Base-by-base conservation (phyloP, 2,329 filamentous ascomycete species). In the Trichoderma arundinaceum region DNA sequence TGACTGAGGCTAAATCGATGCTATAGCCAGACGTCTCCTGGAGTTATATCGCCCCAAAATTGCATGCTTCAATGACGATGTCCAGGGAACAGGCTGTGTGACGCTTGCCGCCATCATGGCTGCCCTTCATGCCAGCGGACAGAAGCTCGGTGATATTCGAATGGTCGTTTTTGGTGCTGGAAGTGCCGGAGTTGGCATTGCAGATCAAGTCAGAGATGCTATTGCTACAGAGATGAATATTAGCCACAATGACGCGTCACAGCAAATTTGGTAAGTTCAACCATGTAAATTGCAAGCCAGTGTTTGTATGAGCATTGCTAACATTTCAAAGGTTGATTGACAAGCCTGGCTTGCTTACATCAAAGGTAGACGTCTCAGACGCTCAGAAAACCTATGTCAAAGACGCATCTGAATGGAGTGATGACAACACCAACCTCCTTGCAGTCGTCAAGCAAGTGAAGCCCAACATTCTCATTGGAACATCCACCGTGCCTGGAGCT, bases 11-110 rank as follows among this genome's bases (percentile, higher is more conserved):
- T 62, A 57, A 52, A 9, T 4, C 3, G 6, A 2, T 5, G 2
- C 0, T 12, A 2, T 38, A 83, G 91, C 92, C 0, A 83, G 90
- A 35, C 85, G 91, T 3, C 85, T 96, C 2, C 82, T 96, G 0
- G 91, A 96, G 67, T 85, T 83, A 41, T 96, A 95, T 72, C 86
- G 89, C 1, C 83, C 88, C 0, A 74, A 90, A 57, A 89, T 94
- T 7, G 84, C 92, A 0, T 96, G 92, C 75, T 96, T 97, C 82
- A 96, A 96, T 72, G 93, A 96, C 66, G 92, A 96, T 74, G 88
- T 96, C 0, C 92, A 96, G 76, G 93, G 92, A 1, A 96, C 93
- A 0, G 93, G 92, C 0, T 94, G 91, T 66, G 92, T 96, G 1
- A 94, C 93, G 0, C 83, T 96, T 0, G 92, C 92, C 0, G 92